Percentiles rank a stretch among this genome's conserved stretches.
Evolutionary conservation across 345 rosid genomes (phyloP).

Genomic region (Murraya paniculata): DNA sequence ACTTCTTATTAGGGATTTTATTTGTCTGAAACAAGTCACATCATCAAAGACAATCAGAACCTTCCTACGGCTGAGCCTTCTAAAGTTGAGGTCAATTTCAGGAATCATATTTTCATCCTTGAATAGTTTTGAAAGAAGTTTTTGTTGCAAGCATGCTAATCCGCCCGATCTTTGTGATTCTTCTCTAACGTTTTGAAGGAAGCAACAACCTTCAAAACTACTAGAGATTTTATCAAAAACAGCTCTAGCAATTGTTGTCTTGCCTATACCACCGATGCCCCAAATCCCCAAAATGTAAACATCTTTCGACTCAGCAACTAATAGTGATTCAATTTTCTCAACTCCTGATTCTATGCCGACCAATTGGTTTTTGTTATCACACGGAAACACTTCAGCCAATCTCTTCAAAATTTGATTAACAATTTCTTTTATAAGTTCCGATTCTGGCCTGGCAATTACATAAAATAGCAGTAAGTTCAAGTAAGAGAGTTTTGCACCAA

Average conservation of each 20-base stretch:
- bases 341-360: too few relatives aligned
- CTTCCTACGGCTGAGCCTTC: constrained; percentile 16
- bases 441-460: not conserved
- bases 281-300: too few relatives aligned
- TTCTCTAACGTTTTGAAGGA: too few relatives aligned
- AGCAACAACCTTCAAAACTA: too few relatives aligned
- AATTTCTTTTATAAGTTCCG: not conserved
- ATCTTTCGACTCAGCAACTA: too few relatives aligned
- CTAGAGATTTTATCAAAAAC: too few relatives aligned
- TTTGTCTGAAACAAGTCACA: constrained; percentile 23
- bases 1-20: constrained; percentile 5
- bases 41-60: constrained; percentile 25
- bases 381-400: not conserved
- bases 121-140: constrained; percentile 3
- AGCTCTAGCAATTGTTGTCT: too few relatives aligned
- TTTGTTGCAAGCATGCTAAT: not conserved
- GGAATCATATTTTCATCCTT: constrained; percentile 7
- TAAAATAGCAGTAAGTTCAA: too few relatives aligned
- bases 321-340: too few relatives aligned
- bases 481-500: not conserved
- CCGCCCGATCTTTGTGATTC: not conserved
- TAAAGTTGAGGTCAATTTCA: constrained; percentile 3
- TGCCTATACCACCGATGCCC: too few relatives aligned
- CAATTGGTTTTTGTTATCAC: not conserved
- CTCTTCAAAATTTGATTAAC: not conserved